These are phyloP conservation scores for Coemansia sp. DNA, from an alignment of 192 early-diverging fungal species.

Conservation along the genomic window DNA sequence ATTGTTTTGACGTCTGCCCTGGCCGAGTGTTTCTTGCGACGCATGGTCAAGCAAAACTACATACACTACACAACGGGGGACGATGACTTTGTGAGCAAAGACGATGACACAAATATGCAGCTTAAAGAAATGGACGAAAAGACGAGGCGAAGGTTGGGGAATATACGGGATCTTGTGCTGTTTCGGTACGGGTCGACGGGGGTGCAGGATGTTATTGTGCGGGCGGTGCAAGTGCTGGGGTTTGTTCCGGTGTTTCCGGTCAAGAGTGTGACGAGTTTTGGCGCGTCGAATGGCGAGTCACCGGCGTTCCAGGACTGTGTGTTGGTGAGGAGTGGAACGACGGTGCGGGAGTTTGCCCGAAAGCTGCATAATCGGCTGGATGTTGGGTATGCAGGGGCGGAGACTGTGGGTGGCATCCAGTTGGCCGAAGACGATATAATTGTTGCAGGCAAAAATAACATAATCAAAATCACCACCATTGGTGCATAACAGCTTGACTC, in stretches of 20 bases:
- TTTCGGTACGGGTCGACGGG: slow-evolving; percentile 83
- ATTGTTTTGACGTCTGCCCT: slow-evolving; percentile 66
- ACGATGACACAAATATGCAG: slow-evolving; percentile 15
- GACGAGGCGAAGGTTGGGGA: slow-evolving; percentile 54
- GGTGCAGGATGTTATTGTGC: slow-evolving; percentile 67
- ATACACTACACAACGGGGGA: slow-evolving; percentile 59
- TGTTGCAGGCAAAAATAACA: slow-evolving; percentile 45
- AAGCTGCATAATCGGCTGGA: slow-evolving; percentile 57
- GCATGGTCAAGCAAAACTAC: slow-evolving; percentile 60
- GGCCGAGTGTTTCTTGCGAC: slow-evolving; percentile 64
- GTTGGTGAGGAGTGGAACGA: slow-evolving; percentile 68
- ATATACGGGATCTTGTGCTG: slow-evolving; percentile 73
- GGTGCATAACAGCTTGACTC: neutral
- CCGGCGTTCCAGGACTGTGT: slow-evolving; percentile 73
- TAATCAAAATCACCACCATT: slow-evolving; percentile 27
- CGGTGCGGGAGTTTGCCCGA: slow-evolving; percentile 72
- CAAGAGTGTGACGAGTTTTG: slow-evolving; percentile 69
- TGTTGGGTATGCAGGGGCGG: slow-evolving; percentile 68
- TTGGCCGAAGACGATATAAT: slow-evolving; percentile 55
- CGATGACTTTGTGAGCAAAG: slow-evolving; percentile 57
- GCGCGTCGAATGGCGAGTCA: slow-evolving; percentile 11
- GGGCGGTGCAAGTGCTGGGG: slow-evolving; percentile 64
- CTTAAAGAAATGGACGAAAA: slow-evolving; percentile 62
- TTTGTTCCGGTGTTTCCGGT: slow-evolving; percentile 76
- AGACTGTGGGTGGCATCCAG: slow-evolving; percentile 74